These are phyloP conservation scores for Echium plantagineum DNA, from an alignment of 257 asterid genomes.

Conservation along the genomic window DNA sequence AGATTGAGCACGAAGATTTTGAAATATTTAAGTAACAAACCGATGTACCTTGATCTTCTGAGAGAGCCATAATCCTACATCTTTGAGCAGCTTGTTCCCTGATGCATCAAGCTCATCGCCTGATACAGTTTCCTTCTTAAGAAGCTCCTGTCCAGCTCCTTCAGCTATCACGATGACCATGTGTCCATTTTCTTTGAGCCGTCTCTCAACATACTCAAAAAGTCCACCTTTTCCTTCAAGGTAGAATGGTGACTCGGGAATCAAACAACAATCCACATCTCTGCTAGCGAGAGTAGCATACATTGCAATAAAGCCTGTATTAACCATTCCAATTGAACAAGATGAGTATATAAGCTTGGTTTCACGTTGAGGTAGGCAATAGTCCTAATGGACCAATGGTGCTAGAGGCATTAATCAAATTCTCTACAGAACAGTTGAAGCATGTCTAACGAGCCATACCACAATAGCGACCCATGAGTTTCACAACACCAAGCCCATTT, in stretches of 20 bases:
- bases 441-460: conserved; percentile 24
- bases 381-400: neutral
- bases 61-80: conserved; percentile 63
- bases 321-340: neutral
- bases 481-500: conserved; percentile 65
- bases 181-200: conserved; percentile 61
- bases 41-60: conserved; percentile 42
- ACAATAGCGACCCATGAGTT: conserved; percentile 66
- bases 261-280: conserved; percentile 72
- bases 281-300: conserved; percentile 72
- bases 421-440: neutral
- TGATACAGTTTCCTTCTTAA: conserved; percentile 15
- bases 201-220: conserved; percentile 36
- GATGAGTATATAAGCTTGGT: neutral
- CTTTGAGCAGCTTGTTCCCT: conserved; percentile 55
- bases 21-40: conserved; percentile 3
- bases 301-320: conserved; percentile 63
- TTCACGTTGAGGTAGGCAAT: neutral
- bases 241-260: conserved; percentile 62
- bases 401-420: neutral
- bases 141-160: conserved; percentile 74
- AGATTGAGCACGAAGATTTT: neutral
- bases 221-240: conserved; percentile 64
- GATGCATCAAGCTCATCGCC: conserved; percentile 56
- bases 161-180: conserved; percentile 71